Conservation (phyloP, 192 early-diverging fungal genomes). For the Spinellus fusiger region DNA sequence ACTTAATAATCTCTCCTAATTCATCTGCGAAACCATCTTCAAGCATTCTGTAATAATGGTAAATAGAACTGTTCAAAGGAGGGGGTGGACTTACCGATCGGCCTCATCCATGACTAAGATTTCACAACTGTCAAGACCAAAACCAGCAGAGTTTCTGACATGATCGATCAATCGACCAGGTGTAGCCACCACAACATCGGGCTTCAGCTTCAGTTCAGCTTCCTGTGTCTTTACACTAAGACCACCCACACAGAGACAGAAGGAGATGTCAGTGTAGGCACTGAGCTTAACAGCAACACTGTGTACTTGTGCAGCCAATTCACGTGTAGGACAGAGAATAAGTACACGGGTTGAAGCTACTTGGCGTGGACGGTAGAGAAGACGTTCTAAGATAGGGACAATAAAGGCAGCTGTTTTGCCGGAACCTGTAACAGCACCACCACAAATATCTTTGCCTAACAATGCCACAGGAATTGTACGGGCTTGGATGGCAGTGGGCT, state of each 20-base stretch:
- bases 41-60: constrained; percentile 60
- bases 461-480: constrained; percentile 90
- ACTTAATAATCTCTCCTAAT: constrained; percentile 88
- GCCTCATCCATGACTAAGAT: constrained; percentile 99
- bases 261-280: constrained; percentile 80
- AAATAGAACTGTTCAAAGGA: not conserved
- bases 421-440: constrained; percentile 95
- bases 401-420: constrained; percentile 98
- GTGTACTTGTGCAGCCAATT: constrained; percentile 96
- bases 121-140: constrained; percentile 83
- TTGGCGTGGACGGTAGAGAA: constrained; percentile 84
- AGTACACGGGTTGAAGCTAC: constrained; percentile 76
- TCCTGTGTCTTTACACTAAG: constrained; percentile 84
- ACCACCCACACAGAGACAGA: constrained; percentile 89
- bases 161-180: constrained; percentile 98
- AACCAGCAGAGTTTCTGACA: constrained; percentile 85
- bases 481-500: constrained; percentile 93
- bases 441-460: constrained; percentile 96
- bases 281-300: constrained; percentile 83
- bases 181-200: constrained; percentile 95
- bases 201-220: constrained; percentile 73
- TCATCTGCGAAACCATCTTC: constrained; percentile 98
- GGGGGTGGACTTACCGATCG: constrained; percentile 63
- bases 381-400: constrained; percentile 91
- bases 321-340: constrained; percentile 94